Conservation (phyloP, 1,284 basidiomycete species). For the Coriolopsis trogii region DNA sequence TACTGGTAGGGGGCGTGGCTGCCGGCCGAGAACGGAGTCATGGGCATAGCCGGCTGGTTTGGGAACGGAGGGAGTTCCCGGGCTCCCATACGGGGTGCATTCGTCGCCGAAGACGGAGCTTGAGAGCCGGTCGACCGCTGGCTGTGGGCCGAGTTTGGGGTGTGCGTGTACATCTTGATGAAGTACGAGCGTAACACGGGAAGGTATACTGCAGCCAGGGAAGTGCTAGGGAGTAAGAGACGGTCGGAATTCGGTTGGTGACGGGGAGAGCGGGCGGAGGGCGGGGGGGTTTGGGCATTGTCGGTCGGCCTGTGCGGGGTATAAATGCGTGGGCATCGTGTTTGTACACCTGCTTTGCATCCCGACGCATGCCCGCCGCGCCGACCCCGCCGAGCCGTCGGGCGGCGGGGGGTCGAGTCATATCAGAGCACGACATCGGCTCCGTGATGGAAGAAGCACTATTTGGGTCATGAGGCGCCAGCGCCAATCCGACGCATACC, state of each 20-base stretch:
- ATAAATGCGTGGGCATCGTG: slow-evolving; percentile 15
- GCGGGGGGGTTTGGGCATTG: slow-evolving; percentile 11
- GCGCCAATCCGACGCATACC: slow-evolving; percentile 18
- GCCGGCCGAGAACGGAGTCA: slow-evolving; percentile 5
- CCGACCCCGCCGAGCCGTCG: slow-evolving; percentile 21
- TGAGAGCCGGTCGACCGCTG: slow-evolving; percentile 6
- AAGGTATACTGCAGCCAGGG: background rate
- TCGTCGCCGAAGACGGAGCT: slow-evolving; percentile 13
- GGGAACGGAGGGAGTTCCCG: slow-evolving; percentile 9
- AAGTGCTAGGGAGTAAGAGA: background rate
- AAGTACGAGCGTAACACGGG: background rate
- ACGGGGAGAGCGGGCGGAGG: slow-evolving; percentile 20
- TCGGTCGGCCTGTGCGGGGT: slow-evolving; percentile 13
- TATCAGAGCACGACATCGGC: slow-evolving; percentile 7
- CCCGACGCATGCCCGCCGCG: slow-evolving; percentile 12
- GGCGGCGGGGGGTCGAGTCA: slow-evolving; percentile 25
- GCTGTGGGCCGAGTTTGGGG: slow-evolving; percentile 14
- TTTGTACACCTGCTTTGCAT: slow-evolving; percentile 16
- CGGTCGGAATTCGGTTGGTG: background rate
- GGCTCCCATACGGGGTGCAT: slow-evolving; percentile 18
- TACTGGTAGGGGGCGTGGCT: slow-evolving; percentile 7
- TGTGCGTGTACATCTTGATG: slow-evolving; percentile 17
- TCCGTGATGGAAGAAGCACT: slow-evolving; percentile 19
- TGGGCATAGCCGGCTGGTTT: slow-evolving; percentile 9
- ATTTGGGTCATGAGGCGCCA: slow-evolving; percentile 1